phyloP scores from a whole-genome alignment of 768 basidiomycete species.

The Terana coerulea region DNA sequence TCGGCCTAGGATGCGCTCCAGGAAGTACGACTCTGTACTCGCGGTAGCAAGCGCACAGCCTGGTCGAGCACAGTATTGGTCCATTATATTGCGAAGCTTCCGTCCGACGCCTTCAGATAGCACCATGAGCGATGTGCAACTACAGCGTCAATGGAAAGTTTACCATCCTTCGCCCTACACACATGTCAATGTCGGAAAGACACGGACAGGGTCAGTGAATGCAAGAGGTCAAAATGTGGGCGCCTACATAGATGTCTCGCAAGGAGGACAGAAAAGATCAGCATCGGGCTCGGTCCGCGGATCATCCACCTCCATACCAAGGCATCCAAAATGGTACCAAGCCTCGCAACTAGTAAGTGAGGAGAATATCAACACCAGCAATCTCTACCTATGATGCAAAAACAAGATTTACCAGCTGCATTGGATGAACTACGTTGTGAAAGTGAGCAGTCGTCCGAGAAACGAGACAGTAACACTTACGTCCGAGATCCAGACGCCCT shows the following conservation, averaged over 20 bases:
- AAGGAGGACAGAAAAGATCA: slow-evolving; percentile 18
- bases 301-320: slow-evolving; percentile 16
- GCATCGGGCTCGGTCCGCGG: slow-evolving; percentile 15
- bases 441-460: not conserved
- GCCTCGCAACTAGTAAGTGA: slow-evolving; percentile 22
- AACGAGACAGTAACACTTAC: not conserved
- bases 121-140: not conserved
- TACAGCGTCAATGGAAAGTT: not conserved
- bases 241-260: slow-evolving; percentile 18
- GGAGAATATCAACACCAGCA: no score
- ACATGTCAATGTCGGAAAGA: not conserved
- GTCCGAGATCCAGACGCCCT: not conserved
- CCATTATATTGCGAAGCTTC: not conserved
- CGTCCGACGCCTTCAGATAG: slow-evolving; percentile 1
- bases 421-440: not conserved
- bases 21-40: slow-evolving; percentile 15
- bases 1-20: slow-evolving; percentile 23
- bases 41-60: slow-evolving; percentile 7
- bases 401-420: no score
- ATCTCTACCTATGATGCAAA: no score
- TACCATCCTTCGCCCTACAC: not conserved
- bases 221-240: not conserved
- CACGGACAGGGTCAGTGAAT: not conserved
- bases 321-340: slow-evolving; percentile 22
- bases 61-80: slow-evolving; percentile 10